Base-by-base conservation (phyloP, 106 monocot genomes). In the Dioscorea dumetorum region DNA sequence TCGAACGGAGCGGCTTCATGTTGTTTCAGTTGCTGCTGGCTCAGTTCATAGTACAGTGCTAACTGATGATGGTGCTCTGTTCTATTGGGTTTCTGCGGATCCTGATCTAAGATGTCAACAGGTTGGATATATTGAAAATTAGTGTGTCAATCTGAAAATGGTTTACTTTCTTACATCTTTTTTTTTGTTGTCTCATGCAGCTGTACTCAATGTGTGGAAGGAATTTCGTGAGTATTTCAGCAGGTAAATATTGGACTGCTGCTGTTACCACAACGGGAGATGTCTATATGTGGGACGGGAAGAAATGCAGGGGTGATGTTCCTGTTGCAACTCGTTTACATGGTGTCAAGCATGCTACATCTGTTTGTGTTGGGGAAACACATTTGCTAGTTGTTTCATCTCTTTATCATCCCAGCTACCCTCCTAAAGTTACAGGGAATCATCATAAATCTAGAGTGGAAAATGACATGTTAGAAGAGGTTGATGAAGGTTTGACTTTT, bases 291-390 rank as follows among this genome's bases (percentile, higher is more conserved):
- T 93, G 84, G 84, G 93, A 99, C 78, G 99, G 89, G 16, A 99
- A 99, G 72, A 91, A 84, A 41, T 61, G 63, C 22, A 90, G 83
- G 64, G 75, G 73, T 74, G 82, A 78, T 13, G 60, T 58, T 70
- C 92, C 89, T 53, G 49, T 77, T 41, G 70, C 79, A 31, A 79
- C 87, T 66, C 92, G 99, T 13, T 73, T 99, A 41, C 82, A 92
- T 73, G 97, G 97, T 58, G 56, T 90, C 57, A 99, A 93, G 65
- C 84, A 67, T 67, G 90, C 83, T 50, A 85, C 83, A 41, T 99
- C 99, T 67, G 90, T 89, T 19, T 89, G 90, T 73, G 93, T 93
- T 59, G 99, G 99, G 59, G 99, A 99, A 81, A 99, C 92, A 67
- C 99, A 99, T 70, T 53, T 93, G 76, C 81, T 99, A 18, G 76